phyloP scores from a whole-genome alignment of 306 rosid species.

The Pachyrhizus erosus region DNA sequence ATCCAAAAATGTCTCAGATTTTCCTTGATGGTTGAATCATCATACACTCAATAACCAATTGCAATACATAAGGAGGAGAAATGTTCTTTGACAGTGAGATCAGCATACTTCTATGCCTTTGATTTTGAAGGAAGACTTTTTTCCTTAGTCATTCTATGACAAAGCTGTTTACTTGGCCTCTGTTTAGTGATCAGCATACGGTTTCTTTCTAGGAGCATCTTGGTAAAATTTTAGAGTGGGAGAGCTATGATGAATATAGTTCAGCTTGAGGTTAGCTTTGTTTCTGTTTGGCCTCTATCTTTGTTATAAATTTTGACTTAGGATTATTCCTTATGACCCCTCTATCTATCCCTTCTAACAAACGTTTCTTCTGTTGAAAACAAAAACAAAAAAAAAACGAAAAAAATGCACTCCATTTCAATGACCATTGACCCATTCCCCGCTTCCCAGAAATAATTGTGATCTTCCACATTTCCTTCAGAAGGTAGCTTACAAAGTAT shows the following conservation, averaged over 20 bases:
- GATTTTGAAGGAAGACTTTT: background rate
- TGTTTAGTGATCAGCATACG: background rate
- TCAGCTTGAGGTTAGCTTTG: background rate
- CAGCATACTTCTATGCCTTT: background rate
- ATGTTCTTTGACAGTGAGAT: background rate
- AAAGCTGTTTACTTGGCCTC: background rate
- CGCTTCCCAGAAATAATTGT: background rate
- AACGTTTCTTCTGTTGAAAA: background rate
- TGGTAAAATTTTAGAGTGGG: background rate
- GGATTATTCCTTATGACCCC: background rate
- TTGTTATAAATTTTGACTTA: background rate
- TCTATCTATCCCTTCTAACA: background rate
- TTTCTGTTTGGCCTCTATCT: background rate
- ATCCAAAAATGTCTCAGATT: background rate
- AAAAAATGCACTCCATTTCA: background rate
- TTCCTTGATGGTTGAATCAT: background rate
- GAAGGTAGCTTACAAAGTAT: slow-evolving; percentile 18
- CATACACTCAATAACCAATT: background rate
- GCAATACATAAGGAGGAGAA: background rate
- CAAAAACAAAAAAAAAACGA: background rate
- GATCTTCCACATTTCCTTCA: slow-evolving; percentile 17
- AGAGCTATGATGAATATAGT: background rate
- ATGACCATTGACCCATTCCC: background rate
- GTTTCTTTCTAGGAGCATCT: background rate
- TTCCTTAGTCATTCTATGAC: background rate